Evolutionary conservation across 176 grass and related monocot genomes (phyloP).

Genomic region (Ensete ventricosum): DNA sequence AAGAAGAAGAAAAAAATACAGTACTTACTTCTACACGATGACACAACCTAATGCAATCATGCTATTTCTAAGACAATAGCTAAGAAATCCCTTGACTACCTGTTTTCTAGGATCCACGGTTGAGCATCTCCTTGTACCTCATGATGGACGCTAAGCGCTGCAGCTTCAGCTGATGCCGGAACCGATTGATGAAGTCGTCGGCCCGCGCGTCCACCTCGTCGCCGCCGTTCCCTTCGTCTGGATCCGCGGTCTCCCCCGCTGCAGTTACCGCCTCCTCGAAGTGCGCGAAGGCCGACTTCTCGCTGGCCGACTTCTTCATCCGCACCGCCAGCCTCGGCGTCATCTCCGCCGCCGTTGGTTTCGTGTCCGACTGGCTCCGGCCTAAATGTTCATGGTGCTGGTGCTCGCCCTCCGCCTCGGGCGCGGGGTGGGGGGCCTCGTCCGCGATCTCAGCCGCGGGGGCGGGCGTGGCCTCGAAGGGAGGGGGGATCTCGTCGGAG

Average conservation of each 20-base stretch:
- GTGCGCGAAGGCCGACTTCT: constrained; percentile 65
- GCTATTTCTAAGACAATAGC: neutral
- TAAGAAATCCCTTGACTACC: neutral
- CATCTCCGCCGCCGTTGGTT: constrained; percentile 14
- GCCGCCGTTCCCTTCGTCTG: constrained; percentile 20
- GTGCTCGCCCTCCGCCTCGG: neutral
- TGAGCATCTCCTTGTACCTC: constrained; percentile 59
- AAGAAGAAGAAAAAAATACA: no score
- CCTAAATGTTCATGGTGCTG: constrained; percentile 14
- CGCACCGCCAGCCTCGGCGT: constrained; percentile 28
- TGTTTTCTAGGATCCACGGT: constrained; percentile 25
- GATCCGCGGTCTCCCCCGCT: neutral
- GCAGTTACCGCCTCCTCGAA: constrained; percentile 34
- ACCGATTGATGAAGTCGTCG: constrained; percentile 87
- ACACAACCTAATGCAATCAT: no score
- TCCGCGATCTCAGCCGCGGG: neutral
- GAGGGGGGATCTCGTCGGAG: neutral
- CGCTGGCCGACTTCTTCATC: constrained; percentile 76
- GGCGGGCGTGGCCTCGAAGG: constrained; percentile 12
- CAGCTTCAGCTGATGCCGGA: constrained; percentile 68
- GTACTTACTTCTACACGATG: no score
- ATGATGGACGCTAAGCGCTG: constrained; percentile 77
- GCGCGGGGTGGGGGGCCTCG: neutral
- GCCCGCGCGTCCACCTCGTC: constrained; percentile 64
- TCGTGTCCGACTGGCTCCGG: constrained; percentile 49